Conservation (phyloP, 2,329 filamentous ascomycete genomes). For the Claviceps capensis region DNA sequence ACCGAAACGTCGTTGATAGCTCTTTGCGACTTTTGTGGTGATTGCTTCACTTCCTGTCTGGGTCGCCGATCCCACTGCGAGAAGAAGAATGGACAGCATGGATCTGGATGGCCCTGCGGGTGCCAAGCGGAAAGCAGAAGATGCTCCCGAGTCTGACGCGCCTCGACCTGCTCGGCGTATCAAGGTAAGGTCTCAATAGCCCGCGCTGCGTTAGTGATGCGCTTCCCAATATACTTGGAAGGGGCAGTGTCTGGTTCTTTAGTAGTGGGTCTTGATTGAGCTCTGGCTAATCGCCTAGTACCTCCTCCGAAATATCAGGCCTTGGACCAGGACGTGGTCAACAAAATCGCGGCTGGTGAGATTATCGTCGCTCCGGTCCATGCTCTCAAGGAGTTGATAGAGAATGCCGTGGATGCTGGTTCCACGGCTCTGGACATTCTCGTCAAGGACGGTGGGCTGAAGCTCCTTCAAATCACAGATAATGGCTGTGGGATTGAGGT, state of each 20-base stretch:
- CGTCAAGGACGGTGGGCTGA: constrained; percentile 89
- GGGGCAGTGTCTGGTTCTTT: no score
- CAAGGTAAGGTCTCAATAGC: constrained; percentile 21
- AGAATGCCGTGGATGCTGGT: constrained; percentile 96
- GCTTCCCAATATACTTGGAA: no score
- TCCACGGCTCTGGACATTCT: constrained; percentile 82
- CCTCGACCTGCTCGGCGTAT: constrained; percentile 33
- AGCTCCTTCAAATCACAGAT: constrained; percentile 91
- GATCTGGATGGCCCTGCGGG: constrained; percentile 27
- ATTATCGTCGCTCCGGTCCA: constrained; percentile 97
- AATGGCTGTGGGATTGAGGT: constrained; percentile 95
- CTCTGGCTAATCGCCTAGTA: not conserved
- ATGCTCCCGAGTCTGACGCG: constrained; percentile 19
- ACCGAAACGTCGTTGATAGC: not conserved
- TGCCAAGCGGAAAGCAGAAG: constrained; percentile 36
- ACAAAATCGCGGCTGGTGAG: constrained; percentile 96
- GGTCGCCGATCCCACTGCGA: not conserved
- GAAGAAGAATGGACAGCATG: constrained; percentile 22
- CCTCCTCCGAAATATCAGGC: constrained; percentile 36
- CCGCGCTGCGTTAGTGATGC: not conserved
- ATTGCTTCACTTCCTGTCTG: not conserved
- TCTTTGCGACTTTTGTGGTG: not conserved
- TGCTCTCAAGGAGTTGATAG: constrained; percentile 89
- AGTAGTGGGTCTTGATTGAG: not conserved
- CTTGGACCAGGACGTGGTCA: constrained; percentile 83